Conservation (phyloP, 139 green algal genomes). For the Nannochloris sp. region DNA sequence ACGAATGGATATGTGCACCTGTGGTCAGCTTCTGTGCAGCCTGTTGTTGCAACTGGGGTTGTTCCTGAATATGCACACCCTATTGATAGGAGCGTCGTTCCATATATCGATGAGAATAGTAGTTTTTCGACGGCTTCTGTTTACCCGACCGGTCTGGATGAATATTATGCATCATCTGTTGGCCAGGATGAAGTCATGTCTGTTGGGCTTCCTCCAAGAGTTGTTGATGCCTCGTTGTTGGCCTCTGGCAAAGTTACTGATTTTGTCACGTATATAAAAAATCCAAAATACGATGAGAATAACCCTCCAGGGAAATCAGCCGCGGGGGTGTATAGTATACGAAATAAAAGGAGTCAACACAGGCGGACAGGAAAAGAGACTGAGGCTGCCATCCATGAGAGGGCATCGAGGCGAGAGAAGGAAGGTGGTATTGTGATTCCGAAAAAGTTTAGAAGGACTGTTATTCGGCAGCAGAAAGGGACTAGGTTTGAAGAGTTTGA, state of each 20-base stretch:
- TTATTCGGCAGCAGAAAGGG: slow-evolving; percentile 41
- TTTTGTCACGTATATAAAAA: slow-evolving; percentile 74
- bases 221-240: slow-evolving; percentile 24
- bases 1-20: slow-evolving; percentile 70
- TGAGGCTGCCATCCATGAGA: slow-evolving; percentile 16
- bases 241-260: slow-evolving; percentile 58
- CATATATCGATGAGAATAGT: slow-evolving; percentile 12
- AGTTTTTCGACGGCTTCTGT: background rate
- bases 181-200: slow-evolving; percentile 21
- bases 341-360: slow-evolving; percentile 45
- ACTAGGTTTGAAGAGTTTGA: slow-evolving; percentile 72
- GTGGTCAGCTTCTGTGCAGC: slow-evolving; percentile 38
- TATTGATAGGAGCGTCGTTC: background rate
- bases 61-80: background rate
- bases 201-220: slow-evolving; percentile 46
- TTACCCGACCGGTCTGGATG: background rate
- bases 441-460: slow-evolving; percentile 46
- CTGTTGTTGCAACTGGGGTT: slow-evolving; percentile 9
- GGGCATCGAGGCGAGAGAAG: slow-evolving; percentile 21
- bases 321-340: slow-evolving; percentile 24
- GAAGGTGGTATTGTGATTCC: slow-evolving; percentile 52
- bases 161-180: slow-evolving; percentile 38
- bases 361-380: slow-evolving; percentile 1
- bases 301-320: slow-evolving; percentile 29
- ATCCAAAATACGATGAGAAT: slow-evolving; percentile 54